Evolutionary conservation across 192 early-diverging fungal species (phyloP).

Genomic region (Physocladia obscura): DNA sequence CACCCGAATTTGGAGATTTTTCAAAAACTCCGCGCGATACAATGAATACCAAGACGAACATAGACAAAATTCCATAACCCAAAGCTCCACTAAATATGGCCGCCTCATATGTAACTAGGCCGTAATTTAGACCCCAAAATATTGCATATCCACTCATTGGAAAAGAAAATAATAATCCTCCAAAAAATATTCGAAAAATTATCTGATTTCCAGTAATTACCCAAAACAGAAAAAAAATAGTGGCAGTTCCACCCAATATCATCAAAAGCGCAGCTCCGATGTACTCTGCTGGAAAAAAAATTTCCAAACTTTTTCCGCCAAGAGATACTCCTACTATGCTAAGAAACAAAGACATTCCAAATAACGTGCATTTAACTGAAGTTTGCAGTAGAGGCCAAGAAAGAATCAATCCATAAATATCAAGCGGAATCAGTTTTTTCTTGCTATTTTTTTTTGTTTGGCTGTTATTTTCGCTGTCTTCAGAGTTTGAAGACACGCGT

Average conservation of each 20-base stretch:
- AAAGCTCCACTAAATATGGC: conserved; percentile 13
- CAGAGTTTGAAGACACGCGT: no score
- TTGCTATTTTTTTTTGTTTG: not conserved
- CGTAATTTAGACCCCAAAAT: conserved; percentile 18
- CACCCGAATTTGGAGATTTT: not conserved
- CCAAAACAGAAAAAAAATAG: not conserved
- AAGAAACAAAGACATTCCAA: conserved; percentile 1
- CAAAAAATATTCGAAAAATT: not conserved
- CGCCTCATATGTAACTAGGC: conserved; percentile 6
- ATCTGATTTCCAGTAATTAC: not conserved
- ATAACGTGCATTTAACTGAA: not conserved
- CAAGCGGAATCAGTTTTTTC: not conserved
- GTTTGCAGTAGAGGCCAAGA: conserved; percentile 11
- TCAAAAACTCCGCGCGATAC: not conserved
- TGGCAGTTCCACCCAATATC: not conserved
- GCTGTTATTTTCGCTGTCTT: no score
- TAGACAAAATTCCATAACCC: not conserved
- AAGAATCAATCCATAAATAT: conserved; percentile 10
- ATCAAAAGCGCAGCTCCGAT: not conserved
- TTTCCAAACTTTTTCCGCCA: not conserved
- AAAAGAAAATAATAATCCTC: not conserved
- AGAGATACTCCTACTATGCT: not conserved
- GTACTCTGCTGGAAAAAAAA: not conserved
- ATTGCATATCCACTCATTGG: conserved; percentile 14
- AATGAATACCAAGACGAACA: not conserved